These are phyloP conservation scores for Urostyla sp. DNA, from an alignment of 73 alveolate genomes.

Conservation along the genomic window DNA sequence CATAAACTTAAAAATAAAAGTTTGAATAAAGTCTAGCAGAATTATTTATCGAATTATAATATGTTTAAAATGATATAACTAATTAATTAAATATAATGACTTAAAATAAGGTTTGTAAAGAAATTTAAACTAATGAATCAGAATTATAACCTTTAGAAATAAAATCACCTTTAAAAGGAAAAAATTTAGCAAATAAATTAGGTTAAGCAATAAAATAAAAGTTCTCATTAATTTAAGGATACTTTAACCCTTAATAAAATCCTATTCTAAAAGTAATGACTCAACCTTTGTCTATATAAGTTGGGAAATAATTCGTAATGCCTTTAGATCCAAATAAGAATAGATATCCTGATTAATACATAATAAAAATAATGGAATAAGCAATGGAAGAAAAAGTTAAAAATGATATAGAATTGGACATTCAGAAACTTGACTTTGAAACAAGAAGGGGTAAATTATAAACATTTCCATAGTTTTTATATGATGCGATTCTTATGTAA, in stretches of 20 bases:
- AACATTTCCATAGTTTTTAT: constrained; percentile 27
- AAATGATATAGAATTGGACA: constrained; percentile 26
- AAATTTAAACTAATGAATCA: too few species aligned
- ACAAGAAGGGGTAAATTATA: background rate
- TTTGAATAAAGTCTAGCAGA: too few species aligned
- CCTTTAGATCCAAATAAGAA: background rate
- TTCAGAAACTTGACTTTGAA: background rate
- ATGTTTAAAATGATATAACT: too few species aligned
- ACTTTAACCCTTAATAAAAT: background rate
- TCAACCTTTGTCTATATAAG: background rate
- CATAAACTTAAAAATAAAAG: too few species aligned
- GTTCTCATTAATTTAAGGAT: too few species aligned
- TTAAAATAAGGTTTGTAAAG: too few species aligned
- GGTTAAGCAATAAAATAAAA: constrained; percentile 2
- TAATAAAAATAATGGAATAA: constrained; percentile 38
- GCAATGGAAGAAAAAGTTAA: constrained; percentile 59
- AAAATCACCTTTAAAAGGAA: too few species aligned
- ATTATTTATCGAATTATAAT: too few species aligned
- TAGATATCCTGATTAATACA: background rate
- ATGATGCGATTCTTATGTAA: constrained; percentile 42
- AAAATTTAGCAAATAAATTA: background rate
- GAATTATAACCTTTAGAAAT: too few species aligned
- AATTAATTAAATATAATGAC: too few species aligned
- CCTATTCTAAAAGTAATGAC: constrained; percentile 10
- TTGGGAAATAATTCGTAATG: background rate